A percentile compares a stretch with the other conserved stretches of the same genome.
Conservation (phyloP, 345 rosid genomes). For the Salix suchowensis region DNA sequence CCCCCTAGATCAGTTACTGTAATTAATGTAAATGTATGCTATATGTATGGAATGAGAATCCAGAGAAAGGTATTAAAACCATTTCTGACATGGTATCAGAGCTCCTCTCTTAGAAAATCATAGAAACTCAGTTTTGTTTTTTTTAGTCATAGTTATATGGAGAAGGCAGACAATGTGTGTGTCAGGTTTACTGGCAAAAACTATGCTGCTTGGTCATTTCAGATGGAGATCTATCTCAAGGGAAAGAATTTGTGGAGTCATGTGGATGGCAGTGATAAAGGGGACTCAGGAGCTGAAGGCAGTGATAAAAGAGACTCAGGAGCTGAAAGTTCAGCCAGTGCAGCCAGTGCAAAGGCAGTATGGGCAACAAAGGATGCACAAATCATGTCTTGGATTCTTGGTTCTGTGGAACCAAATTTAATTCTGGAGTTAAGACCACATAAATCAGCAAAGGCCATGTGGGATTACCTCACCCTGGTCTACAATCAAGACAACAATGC, state of each 20-base stretch:
- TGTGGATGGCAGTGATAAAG: not conserved
- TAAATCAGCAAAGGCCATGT: not conserved
- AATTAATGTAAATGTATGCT: too few species aligned
- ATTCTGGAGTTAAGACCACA: not conserved
- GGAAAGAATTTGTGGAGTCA: too few species aligned
- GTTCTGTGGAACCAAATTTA: not conserved
- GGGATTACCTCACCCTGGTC: not conserved
- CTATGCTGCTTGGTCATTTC: not conserved
- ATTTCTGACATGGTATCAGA: not conserved
- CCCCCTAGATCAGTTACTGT: too few species aligned
- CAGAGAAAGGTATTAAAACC: too few species aligned
- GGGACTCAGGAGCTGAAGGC: too few species aligned
- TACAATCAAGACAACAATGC: not conserved
- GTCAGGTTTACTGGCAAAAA: not conserved
- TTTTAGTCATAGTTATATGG: not conserved
- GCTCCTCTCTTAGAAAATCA: not conserved
- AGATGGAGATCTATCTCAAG: not conserved
- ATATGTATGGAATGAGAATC: too few species aligned
- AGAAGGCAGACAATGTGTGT: not conserved
- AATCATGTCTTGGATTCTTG: not conserved
- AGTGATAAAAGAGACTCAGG: too few species aligned
- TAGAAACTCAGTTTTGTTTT: too few species aligned
- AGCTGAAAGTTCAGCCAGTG: not conserved
- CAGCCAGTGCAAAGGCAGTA: not conserved
- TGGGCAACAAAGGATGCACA: not conserved